Evolutionary conservation across 768 basidiomycete genomes (phyloP).

Genomic region (Kwoniella sp.): DNA sequence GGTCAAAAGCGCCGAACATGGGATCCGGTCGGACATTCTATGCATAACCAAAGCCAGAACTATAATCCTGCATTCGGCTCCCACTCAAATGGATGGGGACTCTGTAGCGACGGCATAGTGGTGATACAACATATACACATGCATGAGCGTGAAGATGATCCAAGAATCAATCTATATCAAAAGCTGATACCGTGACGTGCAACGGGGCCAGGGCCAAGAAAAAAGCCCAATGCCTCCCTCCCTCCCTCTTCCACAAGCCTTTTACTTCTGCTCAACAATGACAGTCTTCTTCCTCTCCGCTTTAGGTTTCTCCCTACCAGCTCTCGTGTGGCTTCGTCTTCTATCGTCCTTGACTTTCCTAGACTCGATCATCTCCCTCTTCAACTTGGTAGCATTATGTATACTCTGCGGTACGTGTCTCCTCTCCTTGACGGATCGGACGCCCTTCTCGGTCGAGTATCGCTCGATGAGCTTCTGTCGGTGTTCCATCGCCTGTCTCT

Average conservation of each 20-base stretch:
- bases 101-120: background rate
- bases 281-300: conserved; percentile 75
- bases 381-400: conserved; percentile 81
- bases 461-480: conserved; percentile 80
- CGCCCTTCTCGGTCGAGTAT: conserved; percentile 82
- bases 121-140: background rate
- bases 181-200: too few species aligned
- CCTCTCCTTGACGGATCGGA: conserved; percentile 78
- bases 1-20: too few species aligned
- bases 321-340: conserved; percentile 82
- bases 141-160: background rate
- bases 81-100: background rate
- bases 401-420: conserved; percentile 90
- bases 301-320: conserved; percentile 82
- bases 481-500: conserved; percentile 90
- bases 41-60: too few species aligned
- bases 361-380: conserved; percentile 89
- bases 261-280: conserved; percentile 30
- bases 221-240: too few species aligned
- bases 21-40: too few species aligned
- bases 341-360: conserved; percentile 89
- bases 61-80: background rate
- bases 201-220: too few species aligned
- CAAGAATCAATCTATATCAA: too few species aligned
- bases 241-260: too few species aligned